phyloP scores from a whole-genome alignment of 2,329 filamentous ascomycete species.

The Talaromyces albobiverticillius region DNA sequence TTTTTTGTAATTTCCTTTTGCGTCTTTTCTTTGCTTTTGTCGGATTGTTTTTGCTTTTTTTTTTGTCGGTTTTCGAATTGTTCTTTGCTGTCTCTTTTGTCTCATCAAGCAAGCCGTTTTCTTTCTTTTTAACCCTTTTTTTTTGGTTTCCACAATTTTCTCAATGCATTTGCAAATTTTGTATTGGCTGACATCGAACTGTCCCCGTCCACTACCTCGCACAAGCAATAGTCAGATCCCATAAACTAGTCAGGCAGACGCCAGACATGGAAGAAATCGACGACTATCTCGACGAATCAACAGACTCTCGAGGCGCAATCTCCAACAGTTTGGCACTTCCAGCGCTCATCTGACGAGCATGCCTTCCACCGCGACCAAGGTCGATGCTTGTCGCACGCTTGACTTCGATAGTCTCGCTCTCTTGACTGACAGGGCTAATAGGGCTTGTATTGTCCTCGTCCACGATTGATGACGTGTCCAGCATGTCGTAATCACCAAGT shows the following conservation, averaged over 20 bases:
- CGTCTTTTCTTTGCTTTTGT: not conserved
- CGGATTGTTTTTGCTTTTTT: constrained; percentile 2
- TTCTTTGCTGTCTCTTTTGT: not conserved
- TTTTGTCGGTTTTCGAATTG: constrained; percentile 5
- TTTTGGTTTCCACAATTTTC: not conserved
- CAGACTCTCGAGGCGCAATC: constrained; percentile 56
- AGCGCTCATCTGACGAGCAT: constrained; percentile 70
- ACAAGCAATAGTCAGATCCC: not conserved
- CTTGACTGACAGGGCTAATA: constrained; percentile 9
- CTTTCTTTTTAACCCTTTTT: constrained; percentile 9
- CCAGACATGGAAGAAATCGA: not conserved
- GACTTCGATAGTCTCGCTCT: constrained; percentile 29
- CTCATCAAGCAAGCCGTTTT: not conserved
- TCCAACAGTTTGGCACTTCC: constrained; percentile 74
- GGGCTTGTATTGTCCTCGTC: constrained; percentile 8
- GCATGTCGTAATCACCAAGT: constrained; percentile 49
- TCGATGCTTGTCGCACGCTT: constrained; percentile 71
- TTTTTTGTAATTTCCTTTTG: not conserved
- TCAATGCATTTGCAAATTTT: not conserved
- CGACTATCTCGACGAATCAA: constrained; percentile 40
- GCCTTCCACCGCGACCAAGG: constrained; percentile 62
- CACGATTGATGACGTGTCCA: constrained; percentile 21
- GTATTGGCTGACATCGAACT: not conserved
- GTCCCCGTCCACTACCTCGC: not conserved
- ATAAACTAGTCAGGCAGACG: too few relatives aligned